Base-by-base conservation (phyloP, 2,329 filamentous ascomycete species). In the Cryphonectria parasitica region DNA sequence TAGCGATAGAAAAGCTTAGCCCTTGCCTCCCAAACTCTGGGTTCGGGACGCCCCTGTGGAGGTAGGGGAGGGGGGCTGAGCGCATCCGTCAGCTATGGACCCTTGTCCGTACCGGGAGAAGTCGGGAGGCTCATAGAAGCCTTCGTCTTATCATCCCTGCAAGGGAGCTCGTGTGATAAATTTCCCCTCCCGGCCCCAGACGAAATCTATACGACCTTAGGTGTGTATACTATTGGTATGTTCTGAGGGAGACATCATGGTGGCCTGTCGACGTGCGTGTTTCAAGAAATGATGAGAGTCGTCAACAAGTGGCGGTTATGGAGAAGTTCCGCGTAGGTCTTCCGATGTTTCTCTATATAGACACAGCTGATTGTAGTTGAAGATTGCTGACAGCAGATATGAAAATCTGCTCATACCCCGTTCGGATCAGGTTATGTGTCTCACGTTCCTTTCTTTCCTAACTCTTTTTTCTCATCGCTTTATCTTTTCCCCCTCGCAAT, bases 391-490 rank as follows among this genome's bases (percentile, higher is more conserved):
- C 17, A 19, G 22, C 31, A 19, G 58, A 52, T 10, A 41, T 31
- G 11, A 28, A 49, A 10, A 39, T 52, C 25, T 25, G 41, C 25
- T 22, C 56, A 68, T 56, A 15, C 22, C 28, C 22, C 25, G n/a
- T 2, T 28, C 22, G 13, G 13, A 63, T 68, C 66, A 62, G 43
- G 58, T n/a, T 67, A 58, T 62, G 13, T 60, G 56, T 68, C 66
- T 68, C 41, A 15, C 63, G 66, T 68, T 67, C 28, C 28, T 31
- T 25, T 22, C 39, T 67, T 39, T 39, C 6, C 3, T 2, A 11
- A 13, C 36, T 1, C 2, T 39, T 39, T 39, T 11, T 1, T 22
- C 22, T 45, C 4, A 17, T 45, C 7, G 7, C 17, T 45, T 7
- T 19, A 45, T 19, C 2, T 19, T 7, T 19, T 22, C 0, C 22